phyloP scores from a whole-genome alignment of 352 stramenopile species.

The Phytophthora rubi region DNA sequence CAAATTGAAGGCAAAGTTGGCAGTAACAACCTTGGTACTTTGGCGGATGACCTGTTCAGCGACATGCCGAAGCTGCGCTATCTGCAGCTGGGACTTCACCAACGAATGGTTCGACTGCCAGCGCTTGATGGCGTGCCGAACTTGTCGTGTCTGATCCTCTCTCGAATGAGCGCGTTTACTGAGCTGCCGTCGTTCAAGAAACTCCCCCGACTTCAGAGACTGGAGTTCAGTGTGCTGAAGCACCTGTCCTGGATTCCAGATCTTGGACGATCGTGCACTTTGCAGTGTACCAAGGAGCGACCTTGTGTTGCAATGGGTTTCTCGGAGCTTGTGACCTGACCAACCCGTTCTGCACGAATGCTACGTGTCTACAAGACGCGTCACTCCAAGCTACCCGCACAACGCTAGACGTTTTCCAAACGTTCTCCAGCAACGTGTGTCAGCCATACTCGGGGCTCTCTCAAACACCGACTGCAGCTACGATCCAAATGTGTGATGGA shows the following conservation, averaged over 20 bases:
- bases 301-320: conserved; percentile 51
- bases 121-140: conserved; percentile 37
- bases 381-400: conserved; percentile 10
- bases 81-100: conserved; percentile 45
- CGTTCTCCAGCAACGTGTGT: conserved; percentile 22
- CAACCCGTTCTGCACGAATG: conserved; percentile 25
- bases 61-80: conserved; percentile 40
- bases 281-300: conserved; percentile 28
- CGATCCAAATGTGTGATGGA: conserved; percentile 40
- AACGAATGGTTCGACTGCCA: conserved; percentile 31
- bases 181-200: conserved; percentile 37
- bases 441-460: conserved; percentile 28
- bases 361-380: conserved; percentile 22
- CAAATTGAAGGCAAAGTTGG: conserved; percentile 51
- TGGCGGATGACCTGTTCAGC: conserved; percentile 41
- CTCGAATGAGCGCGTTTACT: conserved; percentile 23
- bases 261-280: conserved; percentile 34
- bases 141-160: conserved; percentile 41
- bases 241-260: conserved; percentile 30
- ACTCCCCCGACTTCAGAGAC: conserved; percentile 23
- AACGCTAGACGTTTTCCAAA: conserved; percentile 26
- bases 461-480: conserved; percentile 30
- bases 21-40: conserved; percentile 23
- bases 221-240: conserved; percentile 34
- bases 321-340: conserved; percentile 32